Base-by-base conservation (phyloP, 805 yeast species). In the Yarrowia keelungensis region DNA sequence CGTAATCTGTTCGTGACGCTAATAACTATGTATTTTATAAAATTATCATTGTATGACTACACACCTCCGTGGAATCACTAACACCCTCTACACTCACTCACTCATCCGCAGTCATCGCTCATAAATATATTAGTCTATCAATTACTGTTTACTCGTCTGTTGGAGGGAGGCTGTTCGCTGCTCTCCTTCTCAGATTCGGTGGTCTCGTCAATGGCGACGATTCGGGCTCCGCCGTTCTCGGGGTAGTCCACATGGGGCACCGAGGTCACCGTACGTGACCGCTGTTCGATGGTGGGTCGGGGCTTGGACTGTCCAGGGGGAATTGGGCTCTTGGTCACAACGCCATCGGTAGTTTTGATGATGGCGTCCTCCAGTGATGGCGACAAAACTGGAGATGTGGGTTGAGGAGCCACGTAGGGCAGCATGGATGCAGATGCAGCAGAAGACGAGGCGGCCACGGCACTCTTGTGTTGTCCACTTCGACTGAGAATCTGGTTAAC, bases 101-200 rank as follows among this genome's bases (percentile, higher is more conserved):
- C 32, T 26, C 32, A 26, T 26, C 32, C 32, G 1, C 32, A 14
- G 16, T 4, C 43, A 51, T 51, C 47, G 62, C 47, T 59, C 65
- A 59, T 59, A 59, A 59, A 59, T 59, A 59, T 45, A 59, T 59
- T 56, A 56, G 51, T 59, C 65, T 59, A 59, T 59, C 65, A 59
- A 32, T 45, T 59, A 59, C 65, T 59, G 65, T 59, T 59, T 32
- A 59, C 65, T 12, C 65, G 65, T 42, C 65, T 39, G 51, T 59
- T 59, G 16, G 41, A 14, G 14, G 65, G 65, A 15, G 65, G 65
- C 46, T 59, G 65, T 7, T 59, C 51, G 8, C 42, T n/a, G 9
- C 19, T 14, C 49, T 45, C 51, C 51, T 59, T 32, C 35, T 59
- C 65, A 16, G 65, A 7, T 14, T 59, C 65, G 42, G 42, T 35